Base-by-base conservation (phyloP, 495 filamentous ascomycete genomes). In the Talaromyces nanjingensis region DNA sequence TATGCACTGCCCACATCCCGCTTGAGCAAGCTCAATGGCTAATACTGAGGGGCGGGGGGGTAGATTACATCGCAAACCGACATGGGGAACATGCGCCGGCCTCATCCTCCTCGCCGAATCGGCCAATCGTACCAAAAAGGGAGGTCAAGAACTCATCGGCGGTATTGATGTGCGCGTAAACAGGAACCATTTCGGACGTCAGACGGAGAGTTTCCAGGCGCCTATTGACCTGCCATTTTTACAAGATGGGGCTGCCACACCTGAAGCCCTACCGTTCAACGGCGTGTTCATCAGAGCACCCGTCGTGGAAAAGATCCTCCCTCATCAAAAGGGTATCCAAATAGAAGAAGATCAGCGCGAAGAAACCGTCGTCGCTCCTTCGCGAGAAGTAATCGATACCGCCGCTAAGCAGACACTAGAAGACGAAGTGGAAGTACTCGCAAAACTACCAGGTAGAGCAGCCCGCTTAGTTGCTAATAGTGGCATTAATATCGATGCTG, bases 81-180 rank as follows among this genome's bases (percentile, higher is more conserved):
- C 88, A 18, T 98, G 94, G 94, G 94, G 94, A 12, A 98, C 94
- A 25, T 98, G 94, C 72, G 94, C 94, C 24, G 94, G 94, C 5
- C 81, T 98, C 63, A 97, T 98, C 66, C 77, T 98, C 42, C 88
- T 98, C 54, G 87, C 91, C 12, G 92, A 96, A 71, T 85, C 88
- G 52, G 96, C 94, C 24, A 93, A 92, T 71, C 83, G 87, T 25
- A 93, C 90, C 2, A 98, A 96, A 72, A 86, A 88, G 64, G 92
- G 92, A 52, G 94, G 94, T 0, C 94, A 98, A 70, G 92, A 97
- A 58, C 84, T 98, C 22, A 91, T 98, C 52, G 94, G 94, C 1
- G 94, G 94, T 11, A 81, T 98, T 27, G 89, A 93, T 70, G 93
- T 98, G 33, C 83, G 90, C 55, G 92, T 98, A 58, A 90, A 93